phyloP scores from a whole-genome alignment of 306 rosid genomes.

The Begonia loranthoides region DNA sequence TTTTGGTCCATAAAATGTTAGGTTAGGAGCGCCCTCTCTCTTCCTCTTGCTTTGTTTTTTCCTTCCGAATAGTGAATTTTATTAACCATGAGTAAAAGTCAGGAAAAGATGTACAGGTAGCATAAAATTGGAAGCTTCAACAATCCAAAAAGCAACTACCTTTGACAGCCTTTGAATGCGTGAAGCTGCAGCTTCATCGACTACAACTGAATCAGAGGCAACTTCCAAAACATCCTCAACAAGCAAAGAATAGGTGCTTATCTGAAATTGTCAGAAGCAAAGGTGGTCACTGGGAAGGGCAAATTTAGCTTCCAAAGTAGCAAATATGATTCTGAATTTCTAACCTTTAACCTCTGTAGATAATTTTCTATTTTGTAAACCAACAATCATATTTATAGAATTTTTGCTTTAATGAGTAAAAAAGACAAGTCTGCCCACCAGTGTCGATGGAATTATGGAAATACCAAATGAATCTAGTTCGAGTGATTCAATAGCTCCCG shows the following conservation, averaged over 20 bases:
- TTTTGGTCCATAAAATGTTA: no score
- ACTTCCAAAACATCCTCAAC: constrained; percentile 86
- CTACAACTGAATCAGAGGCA: constrained; percentile 58
- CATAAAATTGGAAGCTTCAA: neutral
- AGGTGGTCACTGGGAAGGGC: no score
- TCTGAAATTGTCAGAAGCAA: constrained; percentile 27
- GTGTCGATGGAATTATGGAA: constrained; percentile 77
- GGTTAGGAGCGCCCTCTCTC: no score
- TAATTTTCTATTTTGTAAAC: no score
- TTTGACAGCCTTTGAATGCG: constrained; percentile 81
- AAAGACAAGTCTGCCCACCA: constrained; percentile 36
- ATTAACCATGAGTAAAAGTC: no score
- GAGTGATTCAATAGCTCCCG: constrained; percentile 75
- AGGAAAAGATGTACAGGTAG: no score
- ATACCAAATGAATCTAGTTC: constrained; percentile 92
- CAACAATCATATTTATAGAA: neutral
- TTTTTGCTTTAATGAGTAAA: neutral
- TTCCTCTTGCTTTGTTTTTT: no score
- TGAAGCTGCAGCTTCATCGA: constrained; percentile 88
- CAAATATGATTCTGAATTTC: no score
- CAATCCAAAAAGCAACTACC: constrained; percentile 30
- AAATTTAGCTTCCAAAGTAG: no score
- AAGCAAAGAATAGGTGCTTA: constrained; percentile 84
- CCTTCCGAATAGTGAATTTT: no score
- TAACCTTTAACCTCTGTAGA: no score